Base-by-base conservation (phyloP, 371 early-diverging fungal genomes). In the Mucor ambiguus region DNA sequence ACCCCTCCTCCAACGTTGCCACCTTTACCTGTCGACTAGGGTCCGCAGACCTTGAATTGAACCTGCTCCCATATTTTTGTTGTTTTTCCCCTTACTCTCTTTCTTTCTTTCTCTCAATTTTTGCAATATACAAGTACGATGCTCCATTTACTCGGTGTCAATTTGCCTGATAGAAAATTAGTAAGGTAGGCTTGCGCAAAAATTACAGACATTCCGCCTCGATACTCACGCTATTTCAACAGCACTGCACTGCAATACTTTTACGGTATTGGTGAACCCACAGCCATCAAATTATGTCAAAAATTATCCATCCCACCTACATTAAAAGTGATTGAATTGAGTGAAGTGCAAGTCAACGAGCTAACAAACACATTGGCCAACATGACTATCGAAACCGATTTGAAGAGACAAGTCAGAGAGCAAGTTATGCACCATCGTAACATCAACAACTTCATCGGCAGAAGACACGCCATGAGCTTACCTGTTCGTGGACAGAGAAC, bases 401-500 rank as follows among this genome's bases (percentile, higher is more conserved):
- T 98, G 54, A 85, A 87, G 76, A 82, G 96, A 74, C 83, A 95
- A 74, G 84, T 91, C 12, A 78, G 85, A 35, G 91, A 91, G 66
- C 92, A 93, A 63, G 91, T 98, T 44, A 78, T 84, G 82, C 91
- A 90, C 61, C 86, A 93, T 68, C 88, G 93, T 58, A 82, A 89
- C 59, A 96, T 96, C 60, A 90, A 90, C 37, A 85, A 91, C 54
- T 95, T 93, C 66, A 79, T 90, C 46, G 98, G 98, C 28, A 84
- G 85, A 80, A 83, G 96, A 64, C 96, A 96, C 68, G 90, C 92
- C 60, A 86, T 91, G 85, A 89, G 93, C 20, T 72, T 93, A 69
- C 98, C 98, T 8, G 97, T 97, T 12, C 91, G 93, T 58, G 97
- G 97, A 12, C 96, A 95, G 74, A 82, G 89, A 64, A 96, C 96